phyloP scores from a whole-genome alignment of 306 rosid genomes.

The Vicia villosa region DNA sequence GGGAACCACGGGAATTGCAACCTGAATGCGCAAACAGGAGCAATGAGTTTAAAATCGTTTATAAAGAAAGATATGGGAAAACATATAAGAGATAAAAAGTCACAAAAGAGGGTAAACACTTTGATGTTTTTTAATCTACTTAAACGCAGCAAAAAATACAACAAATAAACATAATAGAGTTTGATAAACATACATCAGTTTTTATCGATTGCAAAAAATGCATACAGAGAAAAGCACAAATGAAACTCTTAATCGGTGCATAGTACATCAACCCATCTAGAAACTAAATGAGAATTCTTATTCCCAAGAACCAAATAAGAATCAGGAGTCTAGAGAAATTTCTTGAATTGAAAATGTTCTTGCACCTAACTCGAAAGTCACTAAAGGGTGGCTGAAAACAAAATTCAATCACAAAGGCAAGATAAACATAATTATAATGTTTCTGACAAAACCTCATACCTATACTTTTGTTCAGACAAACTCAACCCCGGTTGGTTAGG shows the following conservation, averaged over 20 bases:
- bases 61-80: not conserved
- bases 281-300: not conserved
- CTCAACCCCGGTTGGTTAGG: too few relatives aligned
- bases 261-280: too few relatives aligned
- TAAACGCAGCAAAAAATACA: not conserved
- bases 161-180: not conserved
- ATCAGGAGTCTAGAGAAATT: not conserved
- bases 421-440: too few relatives aligned
- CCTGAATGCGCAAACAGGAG: slow-evolving; percentile 50
- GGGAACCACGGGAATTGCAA: slow-evolving; percentile 98
- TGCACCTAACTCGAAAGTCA: too few relatives aligned
- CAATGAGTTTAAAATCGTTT: slow-evolving; percentile 17
- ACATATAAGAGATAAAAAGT: not conserved
- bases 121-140: not conserved
- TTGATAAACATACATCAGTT: not conserved
- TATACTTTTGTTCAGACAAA: too few relatives aligned
- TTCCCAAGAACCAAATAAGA: not conserved
- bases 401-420: not conserved
- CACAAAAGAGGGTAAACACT: not conserved
- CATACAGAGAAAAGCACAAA: not conserved
- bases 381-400: not conserved
- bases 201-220: not conserved
- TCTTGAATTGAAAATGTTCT: slow-evolving; percentile 10
- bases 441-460: too few relatives aligned
- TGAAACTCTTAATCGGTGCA: not conserved